Evolutionary conservation across 148 eudicot species (phyloP).

Genomic region (Diospyros kaki): DNA sequence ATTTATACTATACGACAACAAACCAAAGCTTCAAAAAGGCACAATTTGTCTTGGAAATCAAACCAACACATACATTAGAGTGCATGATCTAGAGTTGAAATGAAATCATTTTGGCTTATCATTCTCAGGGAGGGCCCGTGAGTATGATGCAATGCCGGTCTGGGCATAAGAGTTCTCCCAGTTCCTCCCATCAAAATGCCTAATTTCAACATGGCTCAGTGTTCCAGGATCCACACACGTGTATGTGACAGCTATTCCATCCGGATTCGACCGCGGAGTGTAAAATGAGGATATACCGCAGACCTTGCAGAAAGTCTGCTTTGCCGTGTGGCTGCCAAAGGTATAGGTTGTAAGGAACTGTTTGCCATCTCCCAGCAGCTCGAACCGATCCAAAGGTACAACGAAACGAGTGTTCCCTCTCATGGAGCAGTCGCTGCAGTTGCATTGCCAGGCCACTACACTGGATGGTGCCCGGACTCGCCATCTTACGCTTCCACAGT

Average conservation of each 20-base stretch:
- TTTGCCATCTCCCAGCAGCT: constrained; percentile 54
- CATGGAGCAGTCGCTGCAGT: constrained; percentile 80
- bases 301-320: constrained; percentile 75
- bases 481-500: constrained; percentile 67
- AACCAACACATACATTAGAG: too few relatives aligned
- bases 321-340: constrained; percentile 74
- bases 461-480: constrained; percentile 44
- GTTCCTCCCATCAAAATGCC: constrained; percentile 53
- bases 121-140: constrained; percentile 21
- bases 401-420: constrained; percentile 74
- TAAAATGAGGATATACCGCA: constrained; percentile 94
- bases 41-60: too few relatives aligned
- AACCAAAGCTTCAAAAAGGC: too few relatives aligned
- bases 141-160: constrained; percentile 63
- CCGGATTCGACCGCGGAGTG: constrained; percentile 75
- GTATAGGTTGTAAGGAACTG: constrained; percentile 67
- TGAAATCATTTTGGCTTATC: neutral
- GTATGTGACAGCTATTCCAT: constrained; percentile 67
- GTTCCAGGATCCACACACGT: constrained; percentile 76
- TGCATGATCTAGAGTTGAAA: too few relatives aligned
- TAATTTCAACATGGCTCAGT: constrained; percentile 54
- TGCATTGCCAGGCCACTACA: constrained; percentile 73
- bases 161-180: constrained; percentile 53
- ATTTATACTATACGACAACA: too few relatives aligned
- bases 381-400: constrained; percentile 53